Evolutionary conservation across 805 yeast genomes (phyloP).

Genomic region (Candida easanensis): DNA sequence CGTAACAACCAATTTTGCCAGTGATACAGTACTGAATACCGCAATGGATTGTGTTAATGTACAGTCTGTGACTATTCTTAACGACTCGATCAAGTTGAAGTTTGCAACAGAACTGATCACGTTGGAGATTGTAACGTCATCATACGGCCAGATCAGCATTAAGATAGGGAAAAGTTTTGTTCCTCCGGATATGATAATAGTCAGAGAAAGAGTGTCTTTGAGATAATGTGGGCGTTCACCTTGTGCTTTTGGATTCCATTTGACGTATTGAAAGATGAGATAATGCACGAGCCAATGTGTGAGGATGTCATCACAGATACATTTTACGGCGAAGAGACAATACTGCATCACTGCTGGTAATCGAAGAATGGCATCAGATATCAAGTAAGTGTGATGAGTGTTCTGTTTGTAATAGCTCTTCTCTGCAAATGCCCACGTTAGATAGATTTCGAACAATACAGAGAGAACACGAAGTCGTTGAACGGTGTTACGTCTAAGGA

Average conservation of each 20-base stretch:
- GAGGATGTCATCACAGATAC: slow-evolving; percentile 43
- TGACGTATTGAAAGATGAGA: slow-evolving; percentile 21
- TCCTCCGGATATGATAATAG: slow-evolving; percentile 72
- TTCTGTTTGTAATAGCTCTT: slow-evolving; percentile 35
- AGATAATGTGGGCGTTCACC: slow-evolving; percentile 18
- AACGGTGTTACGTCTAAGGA: slow-evolving; percentile 15
- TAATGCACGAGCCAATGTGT: slow-evolving; percentile 38
- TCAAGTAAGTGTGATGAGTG: slow-evolving; percentile 18
- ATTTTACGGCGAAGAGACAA: slow-evolving; percentile 49
- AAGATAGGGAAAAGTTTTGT: slow-evolving; percentile 85
- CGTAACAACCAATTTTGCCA: slow-evolving; percentile 14
- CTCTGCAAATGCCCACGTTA: slow-evolving; percentile 91
- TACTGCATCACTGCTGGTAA: slow-evolving; percentile 49
- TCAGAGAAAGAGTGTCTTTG: slow-evolving; percentile 52
- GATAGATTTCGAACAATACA: slow-evolving; percentile 80
- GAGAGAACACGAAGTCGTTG: slow-evolving; percentile 59
- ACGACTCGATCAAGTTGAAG: slow-evolving; percentile 63
- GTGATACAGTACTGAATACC: slow-evolving; percentile 12
- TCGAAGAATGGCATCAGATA: slow-evolving; percentile 32
- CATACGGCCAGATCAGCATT: slow-evolving; percentile 97
- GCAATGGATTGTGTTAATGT: slow-evolving; percentile 13
- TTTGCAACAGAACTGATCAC: slow-evolving; percentile 60
- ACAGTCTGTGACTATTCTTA: slow-evolving; percentile 41
- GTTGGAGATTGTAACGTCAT: slow-evolving; percentile 62
- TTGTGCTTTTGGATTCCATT: slow-evolving; percentile 29